Conservation (phyloP, 192 early-diverging fungal species). For the Coemansia sp. region DNA sequence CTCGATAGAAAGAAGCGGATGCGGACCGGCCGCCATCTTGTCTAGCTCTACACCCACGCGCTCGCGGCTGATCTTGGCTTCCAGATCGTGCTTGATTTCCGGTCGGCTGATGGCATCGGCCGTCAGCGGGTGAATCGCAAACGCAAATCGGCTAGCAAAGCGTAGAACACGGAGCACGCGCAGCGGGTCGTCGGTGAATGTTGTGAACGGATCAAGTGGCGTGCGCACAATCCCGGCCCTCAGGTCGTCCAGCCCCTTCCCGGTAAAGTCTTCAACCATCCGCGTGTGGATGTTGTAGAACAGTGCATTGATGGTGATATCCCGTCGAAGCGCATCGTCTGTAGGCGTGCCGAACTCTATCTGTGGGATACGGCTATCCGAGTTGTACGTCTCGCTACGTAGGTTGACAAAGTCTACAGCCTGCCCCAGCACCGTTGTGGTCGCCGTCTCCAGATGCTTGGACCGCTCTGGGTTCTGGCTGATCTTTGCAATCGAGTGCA, state of each 20-base stretch:
- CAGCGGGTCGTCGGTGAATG: slow-evolving; percentile 93
- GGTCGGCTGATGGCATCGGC: slow-evolving; percentile 56
- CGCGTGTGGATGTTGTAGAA: slow-evolving; percentile 93
- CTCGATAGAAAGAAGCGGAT: slow-evolving; percentile 56
- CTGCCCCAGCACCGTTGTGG: slow-evolving; percentile 73
- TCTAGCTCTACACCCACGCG: slow-evolving; percentile 90
- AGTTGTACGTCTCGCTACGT: slow-evolving; percentile 85
- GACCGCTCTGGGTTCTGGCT: slow-evolving; percentile 89
- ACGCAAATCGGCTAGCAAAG: slow-evolving; percentile 91
- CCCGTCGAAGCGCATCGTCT: slow-evolving; percentile 92
- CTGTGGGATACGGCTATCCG: slow-evolving; percentile 78
- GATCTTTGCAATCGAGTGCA: slow-evolving; percentile 73
- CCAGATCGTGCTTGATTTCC: slow-evolving; percentile 64
- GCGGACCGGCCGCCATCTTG: slow-evolving; percentile 81
- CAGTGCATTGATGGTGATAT: slow-evolving; percentile 96
- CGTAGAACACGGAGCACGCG: slow-evolving; percentile 91
- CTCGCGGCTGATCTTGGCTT: slow-evolving; percentile 85
- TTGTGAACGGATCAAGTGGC: slow-evolving; percentile 83
- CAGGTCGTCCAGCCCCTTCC: slow-evolving; percentile 75
- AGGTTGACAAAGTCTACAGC: slow-evolving; percentile 95
- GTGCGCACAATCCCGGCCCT: slow-evolving; percentile 74
- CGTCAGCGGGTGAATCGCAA: slow-evolving; percentile 70
- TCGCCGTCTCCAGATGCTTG: slow-evolving; percentile 98
- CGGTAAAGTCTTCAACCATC: slow-evolving; percentile 85
- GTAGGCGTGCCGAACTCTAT: slow-evolving; percentile 82